These are phyloP conservation scores for Crepidotus variabilis DNA, from an alignment of 768 basidiomycete species.

Conservation along the genomic window DNA sequence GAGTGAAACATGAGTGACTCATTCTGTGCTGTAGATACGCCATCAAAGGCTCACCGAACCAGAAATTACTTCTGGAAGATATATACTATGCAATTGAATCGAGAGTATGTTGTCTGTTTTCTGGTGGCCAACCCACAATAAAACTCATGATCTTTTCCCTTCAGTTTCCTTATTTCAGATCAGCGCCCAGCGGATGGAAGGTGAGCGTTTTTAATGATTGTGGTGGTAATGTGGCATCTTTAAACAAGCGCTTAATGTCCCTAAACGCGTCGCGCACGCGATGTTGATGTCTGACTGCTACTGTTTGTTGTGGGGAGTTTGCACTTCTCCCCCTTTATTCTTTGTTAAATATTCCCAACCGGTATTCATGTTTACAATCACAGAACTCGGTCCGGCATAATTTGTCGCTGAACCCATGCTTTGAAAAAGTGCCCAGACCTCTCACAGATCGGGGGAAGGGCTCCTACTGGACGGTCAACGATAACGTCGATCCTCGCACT, in stretches of 20 bases:
- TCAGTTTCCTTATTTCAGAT: conserved; percentile 87
- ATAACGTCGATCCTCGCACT: conserved; percentile 84
- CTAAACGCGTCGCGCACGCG: conserved; percentile 46
- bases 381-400: conserved; percentile 92
- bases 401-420: conserved; percentile 85
- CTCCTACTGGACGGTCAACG: conserved; percentile 90
- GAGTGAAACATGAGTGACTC: conserved; percentile 10
- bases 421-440: conserved; percentile 89
- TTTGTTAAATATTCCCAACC: conserved; percentile 26
- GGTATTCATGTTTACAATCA: conserved; percentile 21
- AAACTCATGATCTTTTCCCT: conserved; percentile 10
- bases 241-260: background rate
- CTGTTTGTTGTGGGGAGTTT: conserved; percentile 55
- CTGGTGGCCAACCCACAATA: conserved; percentile 10
- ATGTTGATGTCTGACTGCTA: conserved; percentile 63
- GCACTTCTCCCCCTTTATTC: conserved; percentile 16
- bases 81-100: conserved; percentile 92
- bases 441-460: conserved; percentile 89
- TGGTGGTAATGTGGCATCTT: conserved; percentile 16
- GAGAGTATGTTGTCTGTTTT: conserved; percentile 48
- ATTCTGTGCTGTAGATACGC: conserved; percentile 57
- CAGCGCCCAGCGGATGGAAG: conserved; percentile 90
- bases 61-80: conserved; percentile 81
- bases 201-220: conserved; percentile 39
- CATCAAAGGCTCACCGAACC: conserved; percentile 87